A percentile compares a stretch with the other conserved stretches of the same genome.
phyloP scores from a whole-genome alignment of 805 yeast species.

The Blastobotrys muscicola region DNA sequence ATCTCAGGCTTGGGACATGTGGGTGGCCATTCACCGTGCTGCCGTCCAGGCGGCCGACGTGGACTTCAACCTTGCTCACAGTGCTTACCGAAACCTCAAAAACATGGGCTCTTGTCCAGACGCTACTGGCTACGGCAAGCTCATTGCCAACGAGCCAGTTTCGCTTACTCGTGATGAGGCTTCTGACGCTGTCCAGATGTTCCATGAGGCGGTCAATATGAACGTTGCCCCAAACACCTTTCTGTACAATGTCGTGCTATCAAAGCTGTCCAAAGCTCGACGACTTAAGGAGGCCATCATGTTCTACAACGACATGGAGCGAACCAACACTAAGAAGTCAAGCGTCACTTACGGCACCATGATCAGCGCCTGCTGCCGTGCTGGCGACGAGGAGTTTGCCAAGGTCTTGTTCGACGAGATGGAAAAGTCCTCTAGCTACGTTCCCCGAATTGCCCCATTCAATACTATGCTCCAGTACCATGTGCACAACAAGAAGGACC shows the following conservation, averaged over 20 bases:
- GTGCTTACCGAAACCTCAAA: constrained; percentile 20
- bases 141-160: constrained; percentile 21
- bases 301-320: constrained; percentile 26
- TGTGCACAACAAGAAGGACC: constrained; percentile 25
- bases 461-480: constrained; percentile 32
- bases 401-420: constrained; percentile 27
- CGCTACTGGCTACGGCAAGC: constrained; percentile 28
- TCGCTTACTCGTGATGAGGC: constrained; percentile 25
- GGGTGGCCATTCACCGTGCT: constrained; percentile 23
- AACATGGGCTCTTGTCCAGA: constrained; percentile 25
- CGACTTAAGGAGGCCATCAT: constrained; percentile 25
- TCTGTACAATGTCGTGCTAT: constrained; percentile 28
- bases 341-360: constrained; percentile 31
- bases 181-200: constrained; percentile 23
- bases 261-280: constrained; percentile 30
- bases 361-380: constrained; percentile 31
- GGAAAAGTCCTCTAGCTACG: constrained; percentile 25
- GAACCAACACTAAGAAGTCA: constrained; percentile 17
- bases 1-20: constrained; percentile 16
- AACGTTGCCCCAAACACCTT: constrained; percentile 26
- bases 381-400: constrained; percentile 27
- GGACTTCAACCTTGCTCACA: constrained; percentile 18
- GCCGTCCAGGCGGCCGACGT: constrained; percentile 20
- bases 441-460: constrained; percentile 29
- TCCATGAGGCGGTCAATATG: constrained; percentile 23